These are phyloP conservation scores for Evernia prunastri DNA, from an alignment of 495 filamentous ascomycete genomes.

Conservation along the genomic window DNA sequence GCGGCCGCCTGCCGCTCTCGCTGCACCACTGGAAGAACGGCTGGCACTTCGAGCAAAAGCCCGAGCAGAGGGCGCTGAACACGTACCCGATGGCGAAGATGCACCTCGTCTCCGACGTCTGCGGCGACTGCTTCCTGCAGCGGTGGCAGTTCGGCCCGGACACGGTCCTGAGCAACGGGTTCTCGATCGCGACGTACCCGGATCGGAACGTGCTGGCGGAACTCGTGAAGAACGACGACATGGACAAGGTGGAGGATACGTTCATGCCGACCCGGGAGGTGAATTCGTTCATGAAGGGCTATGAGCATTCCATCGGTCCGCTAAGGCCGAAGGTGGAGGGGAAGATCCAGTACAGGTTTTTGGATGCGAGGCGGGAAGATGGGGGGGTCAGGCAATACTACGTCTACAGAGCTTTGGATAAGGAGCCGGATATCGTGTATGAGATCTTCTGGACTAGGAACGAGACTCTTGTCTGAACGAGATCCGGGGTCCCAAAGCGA, in stretches of 20 bases:
- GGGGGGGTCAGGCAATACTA: constrained; percentile 6
- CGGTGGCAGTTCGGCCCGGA: constrained; percentile 53
- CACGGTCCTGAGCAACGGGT: constrained; percentile 53
- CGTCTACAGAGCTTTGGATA: neutral
- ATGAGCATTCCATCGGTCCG: constrained; percentile 16
- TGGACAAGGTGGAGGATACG: constrained; percentile 42
- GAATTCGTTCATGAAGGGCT: constrained; percentile 15
- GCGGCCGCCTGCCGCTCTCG: constrained; percentile 43
- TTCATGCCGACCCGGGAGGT: constrained; percentile 34
- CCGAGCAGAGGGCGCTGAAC: constrained; percentile 34
- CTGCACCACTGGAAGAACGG: constrained; percentile 55
- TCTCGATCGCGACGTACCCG: constrained; percentile 48
- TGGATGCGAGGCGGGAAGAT: constrained; percentile 17
- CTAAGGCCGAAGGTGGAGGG: constrained; percentile 17
- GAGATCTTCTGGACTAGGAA: neutral
- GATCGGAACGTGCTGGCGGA: constrained; percentile 29
- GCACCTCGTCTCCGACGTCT: constrained; percentile 44
- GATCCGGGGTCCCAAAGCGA: neutral
- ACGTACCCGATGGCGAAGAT: constrained; percentile 41
- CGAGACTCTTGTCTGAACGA: neutral
- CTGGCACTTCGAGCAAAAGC: constrained; percentile 54
- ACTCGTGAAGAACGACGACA: constrained; percentile 11
- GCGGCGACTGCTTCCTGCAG: constrained; percentile 53
- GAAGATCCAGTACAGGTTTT: constrained; percentile 19
- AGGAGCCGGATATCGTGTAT: neutral